Conservation (phyloP, 1,139 yeast genomes). For the Taphrina betulina region DNA sequence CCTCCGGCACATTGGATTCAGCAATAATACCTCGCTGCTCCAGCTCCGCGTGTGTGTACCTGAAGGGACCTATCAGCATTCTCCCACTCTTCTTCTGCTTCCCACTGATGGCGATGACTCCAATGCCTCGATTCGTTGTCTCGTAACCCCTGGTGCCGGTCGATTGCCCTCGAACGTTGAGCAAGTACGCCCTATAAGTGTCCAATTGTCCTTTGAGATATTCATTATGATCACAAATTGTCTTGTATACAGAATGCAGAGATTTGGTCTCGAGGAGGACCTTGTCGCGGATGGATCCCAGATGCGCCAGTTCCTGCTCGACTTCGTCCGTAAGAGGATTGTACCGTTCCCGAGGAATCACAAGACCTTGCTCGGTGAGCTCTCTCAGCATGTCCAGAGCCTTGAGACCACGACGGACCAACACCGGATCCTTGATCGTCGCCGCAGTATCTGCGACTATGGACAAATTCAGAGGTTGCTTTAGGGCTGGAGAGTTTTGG, state of each 20-base stretch:
- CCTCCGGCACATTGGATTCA: conserved; percentile 43
- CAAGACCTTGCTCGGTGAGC: conserved; percentile 41
- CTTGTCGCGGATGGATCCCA: conserved; percentile 46
- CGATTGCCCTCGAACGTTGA: conserved; percentile 46
- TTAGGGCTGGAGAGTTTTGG: conserved; percentile 41
- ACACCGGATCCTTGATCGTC: conserved; percentile 40
- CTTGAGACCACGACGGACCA: conserved; percentile 46
- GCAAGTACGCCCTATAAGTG: conserved; percentile 46
- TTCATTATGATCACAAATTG: conserved; percentile 47
- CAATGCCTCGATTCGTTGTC: conserved; percentile 36
- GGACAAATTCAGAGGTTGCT: conserved; percentile 43
- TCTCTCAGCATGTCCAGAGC: conserved; percentile 45
- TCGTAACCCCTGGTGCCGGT: conserved; percentile 40
- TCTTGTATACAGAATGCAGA: conserved; percentile 44
- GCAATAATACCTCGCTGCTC: conserved; percentile 43
- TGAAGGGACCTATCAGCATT: conserved; percentile 42
- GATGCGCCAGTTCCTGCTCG: conserved; percentile 46
- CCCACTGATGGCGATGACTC: conserved; percentile 39
- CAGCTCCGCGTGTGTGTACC: conserved; percentile 43
- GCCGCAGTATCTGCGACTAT: conserved; percentile 46
- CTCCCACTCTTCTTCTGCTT: conserved; percentile 38
- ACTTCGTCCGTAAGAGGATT: conserved; percentile 44
- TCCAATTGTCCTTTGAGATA: conserved; percentile 46
- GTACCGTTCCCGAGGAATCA: conserved; percentile 40
- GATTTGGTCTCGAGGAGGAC: conserved; percentile 45